phyloP scores from a whole-genome alignment of 306 rosid genomes.

The Macrotyloma uniflorum region DNA sequence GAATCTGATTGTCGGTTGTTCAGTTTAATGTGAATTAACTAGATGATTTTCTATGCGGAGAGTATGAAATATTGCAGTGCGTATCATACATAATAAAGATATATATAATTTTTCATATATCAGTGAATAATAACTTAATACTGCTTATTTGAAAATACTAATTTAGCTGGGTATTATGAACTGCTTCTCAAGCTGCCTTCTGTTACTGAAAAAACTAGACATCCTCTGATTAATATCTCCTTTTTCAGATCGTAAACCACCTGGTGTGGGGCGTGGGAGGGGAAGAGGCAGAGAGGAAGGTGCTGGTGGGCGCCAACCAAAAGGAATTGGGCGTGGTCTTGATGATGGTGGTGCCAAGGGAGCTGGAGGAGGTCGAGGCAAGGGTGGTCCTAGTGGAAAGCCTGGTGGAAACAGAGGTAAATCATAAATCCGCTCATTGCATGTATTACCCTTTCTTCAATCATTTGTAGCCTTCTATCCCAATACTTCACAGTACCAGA shows the following conservation, averaged over 20 bases:
- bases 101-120: conserved; percentile 13
- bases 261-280: conserved; percentile 91
- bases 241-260: conserved; percentile 83
- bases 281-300: conserved; percentile 90
- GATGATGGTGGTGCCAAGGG: conserved; percentile 84
- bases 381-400: conserved; percentile 71
- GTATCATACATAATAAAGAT: not conserved
- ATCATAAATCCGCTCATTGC: conserved; percentile 3
- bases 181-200: not conserved
- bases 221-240: conserved; percentile 15
- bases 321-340: conserved; percentile 81
- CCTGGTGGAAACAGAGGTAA: conserved; percentile 81
- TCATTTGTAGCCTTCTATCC: not conserved
- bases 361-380: conserved; percentile 83
- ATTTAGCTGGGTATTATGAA: not conserved
- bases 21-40: conserved; percentile 10
- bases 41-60: not conserved
- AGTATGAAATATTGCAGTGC: not conserved
- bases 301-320: conserved; percentile 69
- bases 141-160: not conserved
- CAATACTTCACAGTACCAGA: not conserved
- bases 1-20: not conserved
- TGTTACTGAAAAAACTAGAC: not conserved
- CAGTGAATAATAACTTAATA: conserved; percentile 3
- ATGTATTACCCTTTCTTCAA: not conserved